Evolutionary conservation across 352 stramenopile species (phyloP).

Genomic region (Phytophthora sp.): DNA sequence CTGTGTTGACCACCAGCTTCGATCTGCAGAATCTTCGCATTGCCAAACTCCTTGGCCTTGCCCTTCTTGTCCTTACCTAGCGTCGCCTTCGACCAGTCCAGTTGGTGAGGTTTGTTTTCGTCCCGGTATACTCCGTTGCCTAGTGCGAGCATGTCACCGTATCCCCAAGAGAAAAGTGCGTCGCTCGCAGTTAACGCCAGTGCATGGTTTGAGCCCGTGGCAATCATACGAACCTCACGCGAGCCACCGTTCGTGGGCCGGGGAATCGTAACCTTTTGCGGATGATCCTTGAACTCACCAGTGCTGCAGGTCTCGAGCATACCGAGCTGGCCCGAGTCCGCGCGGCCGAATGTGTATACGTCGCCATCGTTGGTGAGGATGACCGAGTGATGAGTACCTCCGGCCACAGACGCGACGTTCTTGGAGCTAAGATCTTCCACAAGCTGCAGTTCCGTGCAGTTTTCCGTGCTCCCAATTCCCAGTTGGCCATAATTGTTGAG

Average conservation of each 20-base stretch:
- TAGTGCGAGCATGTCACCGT: slow-evolving; percentile 92
- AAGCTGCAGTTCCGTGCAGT: slow-evolving; percentile 69
- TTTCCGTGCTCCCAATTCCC: slow-evolving; percentile 90
- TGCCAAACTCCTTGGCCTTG: slow-evolving; percentile 47
- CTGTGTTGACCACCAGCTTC: slow-evolving; percentile 90
- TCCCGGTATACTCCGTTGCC: slow-evolving; percentile 88
- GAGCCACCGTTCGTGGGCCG: slow-evolving; percentile 34
- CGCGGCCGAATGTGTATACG: slow-evolving; percentile 93
- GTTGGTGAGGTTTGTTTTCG: slow-evolving; percentile 63
- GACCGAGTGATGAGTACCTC: slow-evolving; percentile 93
- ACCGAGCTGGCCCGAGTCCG: slow-evolving; percentile 95
- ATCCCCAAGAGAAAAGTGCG: slow-evolving; percentile 91
- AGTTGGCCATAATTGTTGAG: slow-evolving; percentile 98
- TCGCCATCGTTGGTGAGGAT: slow-evolving; percentile 88
- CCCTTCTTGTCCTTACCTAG: slow-evolving; percentile 26
- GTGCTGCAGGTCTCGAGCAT: slow-evolving; percentile 72
- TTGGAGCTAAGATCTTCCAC: slow-evolving; percentile 72
- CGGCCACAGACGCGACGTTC: slow-evolving; percentile 83
- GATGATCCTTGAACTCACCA: slow-evolving; percentile 82
- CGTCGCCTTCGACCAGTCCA: slow-evolving; percentile 74
- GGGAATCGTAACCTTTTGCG: slow-evolving; percentile 70
- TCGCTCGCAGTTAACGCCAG: slow-evolving; percentile 80
- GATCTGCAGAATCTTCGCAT: slow-evolving; percentile 73
- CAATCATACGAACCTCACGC: slow-evolving; percentile 52
- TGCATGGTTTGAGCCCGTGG: slow-evolving; percentile 89